These are phyloP conservation scores for Penicillium salamii DNA, from an alignment of 495 filamentous ascomycete genomes.

Conservation along the genomic window DNA sequence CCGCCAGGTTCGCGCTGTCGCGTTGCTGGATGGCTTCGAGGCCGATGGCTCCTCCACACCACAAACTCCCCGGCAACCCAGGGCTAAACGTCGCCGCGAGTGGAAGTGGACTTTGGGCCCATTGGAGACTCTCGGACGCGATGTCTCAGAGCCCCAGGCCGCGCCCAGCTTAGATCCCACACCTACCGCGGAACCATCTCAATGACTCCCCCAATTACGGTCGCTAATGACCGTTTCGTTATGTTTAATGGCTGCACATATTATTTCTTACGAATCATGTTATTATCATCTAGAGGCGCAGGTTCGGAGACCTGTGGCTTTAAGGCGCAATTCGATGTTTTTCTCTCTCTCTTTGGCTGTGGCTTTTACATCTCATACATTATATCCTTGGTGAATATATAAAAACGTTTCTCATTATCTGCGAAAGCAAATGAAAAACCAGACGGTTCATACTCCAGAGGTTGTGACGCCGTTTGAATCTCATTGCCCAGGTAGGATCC, in stretches of 20 bases:
- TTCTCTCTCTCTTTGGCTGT: background rate
- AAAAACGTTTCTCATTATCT: no score
- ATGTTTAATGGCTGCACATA: conserved; percentile 16
- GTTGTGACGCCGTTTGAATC: no score
- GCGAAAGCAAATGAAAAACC: no score
- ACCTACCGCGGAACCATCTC: background rate
- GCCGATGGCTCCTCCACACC: conserved; percentile 38
- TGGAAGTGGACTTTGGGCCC: conserved; percentile 59
- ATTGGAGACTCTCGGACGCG: conserved; percentile 9
- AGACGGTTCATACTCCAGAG: no score
- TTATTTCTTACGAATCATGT: conserved; percentile 18
- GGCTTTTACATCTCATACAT: conserved; percentile 1
- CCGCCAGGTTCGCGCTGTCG: conserved; percentile 42
- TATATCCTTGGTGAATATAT: conserved; percentile 1
- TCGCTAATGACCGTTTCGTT: background rate
- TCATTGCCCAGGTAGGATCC: no score
- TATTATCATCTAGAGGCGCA: conserved; percentile 18
- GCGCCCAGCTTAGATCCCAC: no score
- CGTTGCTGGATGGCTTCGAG: conserved; percentile 37
- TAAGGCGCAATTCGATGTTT: background rate
- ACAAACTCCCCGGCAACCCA: conserved; percentile 47
- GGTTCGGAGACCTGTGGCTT: conserved; percentile 5
- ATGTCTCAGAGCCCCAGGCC: background rate
- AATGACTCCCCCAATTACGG: background rate
- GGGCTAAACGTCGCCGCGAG: conserved; percentile 50